Percentiles rank a stretch among this genome's conserved stretches.
These are phyloP conservation scores for Funneliformis caledonium DNA, from an alignment of 371 early-diverging fungal species.

Conservation along the genomic window DNA sequence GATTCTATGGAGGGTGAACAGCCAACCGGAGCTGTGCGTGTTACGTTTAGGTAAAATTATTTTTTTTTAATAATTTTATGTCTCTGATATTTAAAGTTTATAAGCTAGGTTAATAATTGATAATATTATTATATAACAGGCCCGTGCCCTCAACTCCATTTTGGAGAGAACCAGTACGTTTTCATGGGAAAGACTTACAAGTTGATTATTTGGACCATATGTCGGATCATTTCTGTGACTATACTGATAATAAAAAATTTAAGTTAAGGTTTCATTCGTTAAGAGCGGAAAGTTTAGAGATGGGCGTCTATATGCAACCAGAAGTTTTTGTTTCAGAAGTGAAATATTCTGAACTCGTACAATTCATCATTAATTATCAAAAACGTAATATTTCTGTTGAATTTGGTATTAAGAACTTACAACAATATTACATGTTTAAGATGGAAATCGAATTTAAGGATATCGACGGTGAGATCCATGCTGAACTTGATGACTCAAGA, in stretches of 20 bases:
- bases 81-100: background rate
- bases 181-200: constrained; percentile 12
- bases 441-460: constrained; percentile 31
- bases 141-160: background rate
- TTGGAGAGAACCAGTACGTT: background rate
- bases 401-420: background rate
- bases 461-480: constrained; percentile 11
- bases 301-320: constrained; percentile 20
- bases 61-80: background rate
- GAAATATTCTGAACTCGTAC: background rate
- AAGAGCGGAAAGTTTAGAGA: constrained; percentile 26
- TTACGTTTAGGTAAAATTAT: constrained; percentile 8
- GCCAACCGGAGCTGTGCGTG: background rate
- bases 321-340: constrained; percentile 9
- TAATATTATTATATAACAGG: background rate
- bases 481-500: background rate
- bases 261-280: background rate
- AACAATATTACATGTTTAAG: background rate
- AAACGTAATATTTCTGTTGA: background rate
- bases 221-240: background rate
- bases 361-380: constrained; percentile 21
- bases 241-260: background rate
- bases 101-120: background rate
- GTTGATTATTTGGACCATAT: background rate
- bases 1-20: background rate